Base-by-base conservation (phyloP, 2,329 filamentous ascomycete species). In the Phoma sp. region DNA sequence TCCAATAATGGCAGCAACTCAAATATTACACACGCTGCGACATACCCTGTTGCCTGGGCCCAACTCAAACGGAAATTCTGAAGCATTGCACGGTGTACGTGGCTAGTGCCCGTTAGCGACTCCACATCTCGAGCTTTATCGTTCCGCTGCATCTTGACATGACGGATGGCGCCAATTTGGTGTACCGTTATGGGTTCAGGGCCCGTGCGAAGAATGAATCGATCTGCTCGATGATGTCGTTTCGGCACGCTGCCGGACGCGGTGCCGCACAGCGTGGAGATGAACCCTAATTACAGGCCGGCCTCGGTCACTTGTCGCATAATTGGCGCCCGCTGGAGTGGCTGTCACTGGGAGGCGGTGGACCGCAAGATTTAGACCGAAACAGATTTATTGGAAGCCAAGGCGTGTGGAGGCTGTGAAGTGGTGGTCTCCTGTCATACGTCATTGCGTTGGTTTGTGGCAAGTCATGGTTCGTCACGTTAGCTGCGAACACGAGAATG, bases 171-270 rank as follows among this genome's bases (percentile, higher is more conserved):
- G 51, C n/a, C 40, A 23, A 34, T 33, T 45, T 45, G 23, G 25
- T 18, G 15, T 42, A 26, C 32, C 47, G 46, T 45, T 50, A 47
- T 56, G 56, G 61, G 46, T 55, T 57, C 59, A 57, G 42, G 53
- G 57, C 53, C 56, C 45, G 49, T 28, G 49, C 55, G 51, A 54
- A 36, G 56, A 42, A 47, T 50, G 29, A 20, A 56, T n/a, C n/a
- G 47, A 25, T 37, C 49, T 60, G 64, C 53, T 38, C 45, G 42
- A 63, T 65, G 61, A 65, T 63, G 58, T 67, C 57, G 54, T 57
- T 49, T 46, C 45, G 45, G 45, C 45, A 39, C 10, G 10, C 15
- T 37, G 43, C 37, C 50, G 45, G 32, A 29, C 26, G 30, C 43
- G 45, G 45, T 32, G 28, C 51, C 43, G 43, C 45, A 48, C 33